These are phyloP conservation scores for Pythium biforme DNA, from an alignment of 352 stramenopile species.

Conservation along the genomic window DNA sequence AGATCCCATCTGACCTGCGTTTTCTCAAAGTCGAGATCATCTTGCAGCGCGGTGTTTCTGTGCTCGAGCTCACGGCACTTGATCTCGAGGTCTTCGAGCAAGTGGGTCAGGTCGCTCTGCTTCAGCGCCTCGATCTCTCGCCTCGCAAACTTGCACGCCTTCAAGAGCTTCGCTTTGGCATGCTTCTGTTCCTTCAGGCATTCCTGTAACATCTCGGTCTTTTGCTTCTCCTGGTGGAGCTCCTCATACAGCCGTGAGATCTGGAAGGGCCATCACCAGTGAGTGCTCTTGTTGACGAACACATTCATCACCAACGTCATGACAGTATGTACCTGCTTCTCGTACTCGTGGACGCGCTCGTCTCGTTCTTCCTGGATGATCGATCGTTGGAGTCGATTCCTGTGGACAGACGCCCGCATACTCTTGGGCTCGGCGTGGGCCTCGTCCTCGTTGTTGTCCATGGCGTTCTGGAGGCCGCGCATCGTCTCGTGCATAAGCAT, in stretches of 20 bases:
- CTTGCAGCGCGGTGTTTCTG: conserved; percentile 36
- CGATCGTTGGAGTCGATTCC: conserved; percentile 18
- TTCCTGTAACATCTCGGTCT: conserved; percentile 64
- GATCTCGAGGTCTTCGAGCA: conserved; percentile 66
- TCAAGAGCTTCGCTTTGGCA: conserved; percentile 69
- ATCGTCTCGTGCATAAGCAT: conserved; percentile 67
- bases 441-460: conserved; percentile 33
- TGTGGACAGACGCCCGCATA: conserved; percentile 10
- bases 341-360: conserved; percentile 65
- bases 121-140: conserved; percentile 60
- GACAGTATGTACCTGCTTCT: conserved; percentile 41
- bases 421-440: conserved; percentile 10
- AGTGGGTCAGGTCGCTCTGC: conserved; percentile 58
- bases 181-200: conserved; percentile 69
- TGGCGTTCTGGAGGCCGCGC: conserved; percentile 44
- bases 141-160: conserved; percentile 64
- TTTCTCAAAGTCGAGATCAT: conserved; percentile 38
- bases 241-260: conserved; percentile 68
- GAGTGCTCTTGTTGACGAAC: too few relatives aligned
- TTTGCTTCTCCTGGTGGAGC: conserved; percentile 64
- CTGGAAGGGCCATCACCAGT: conserved; percentile 28
- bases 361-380: conserved; percentile 30
- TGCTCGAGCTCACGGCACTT: conserved; percentile 52
- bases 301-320: too few relatives aligned
- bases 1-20: conserved; percentile 29